These are phyloP conservation scores for Backusella tarrabulga DNA, from an alignment of 192 early-diverging fungal species.

Conservation along the genomic window DNA sequence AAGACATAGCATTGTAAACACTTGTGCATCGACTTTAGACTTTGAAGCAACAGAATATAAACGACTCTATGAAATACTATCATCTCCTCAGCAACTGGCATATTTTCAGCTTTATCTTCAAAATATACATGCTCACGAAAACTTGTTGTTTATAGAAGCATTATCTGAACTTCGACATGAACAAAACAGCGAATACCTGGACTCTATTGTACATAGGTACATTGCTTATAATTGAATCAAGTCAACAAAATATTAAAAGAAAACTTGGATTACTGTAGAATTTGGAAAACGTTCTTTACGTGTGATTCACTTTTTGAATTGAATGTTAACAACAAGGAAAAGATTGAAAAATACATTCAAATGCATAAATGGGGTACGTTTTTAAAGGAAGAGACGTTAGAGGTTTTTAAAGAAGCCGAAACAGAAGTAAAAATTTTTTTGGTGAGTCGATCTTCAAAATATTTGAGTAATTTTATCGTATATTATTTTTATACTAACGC, in stretches of 20 bases:
- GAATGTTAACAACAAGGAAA: conserved; percentile 19
- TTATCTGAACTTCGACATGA: conserved; percentile 23
- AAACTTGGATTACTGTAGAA: conserved; percentile 15
- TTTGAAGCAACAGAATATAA: background rate
- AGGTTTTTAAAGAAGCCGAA: conserved; percentile 23
- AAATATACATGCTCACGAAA: conserved; percentile 24
- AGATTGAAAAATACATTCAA: background rate
- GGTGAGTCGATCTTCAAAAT: conserved; percentile 7
- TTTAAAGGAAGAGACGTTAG: background rate
- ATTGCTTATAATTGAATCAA: background rate
- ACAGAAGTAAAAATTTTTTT: conserved; percentile 20
- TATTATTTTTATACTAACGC: background rate
- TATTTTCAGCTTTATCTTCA: conserved; percentile 27
- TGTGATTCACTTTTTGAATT: conserved; percentile 25
- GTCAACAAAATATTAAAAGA: background rate
- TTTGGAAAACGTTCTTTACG: conserved; percentile 31
- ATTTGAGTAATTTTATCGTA: background rate
- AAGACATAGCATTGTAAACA: background rate
- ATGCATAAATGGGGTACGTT: conserved; percentile 16
- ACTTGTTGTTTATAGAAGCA: conserved; percentile 34
- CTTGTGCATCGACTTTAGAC: background rate
- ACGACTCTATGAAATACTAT: conserved; percentile 23
- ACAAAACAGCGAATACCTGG: background rate
- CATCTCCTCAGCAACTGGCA: conserved; percentile 18
- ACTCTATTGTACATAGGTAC: conserved; percentile 22